Percentiles rank a stretch among this genome's conserved stretches.
phyloP scores from a whole-genome alignment of 176 grass and related monocot species.

The Eleusine coracana region DNA sequence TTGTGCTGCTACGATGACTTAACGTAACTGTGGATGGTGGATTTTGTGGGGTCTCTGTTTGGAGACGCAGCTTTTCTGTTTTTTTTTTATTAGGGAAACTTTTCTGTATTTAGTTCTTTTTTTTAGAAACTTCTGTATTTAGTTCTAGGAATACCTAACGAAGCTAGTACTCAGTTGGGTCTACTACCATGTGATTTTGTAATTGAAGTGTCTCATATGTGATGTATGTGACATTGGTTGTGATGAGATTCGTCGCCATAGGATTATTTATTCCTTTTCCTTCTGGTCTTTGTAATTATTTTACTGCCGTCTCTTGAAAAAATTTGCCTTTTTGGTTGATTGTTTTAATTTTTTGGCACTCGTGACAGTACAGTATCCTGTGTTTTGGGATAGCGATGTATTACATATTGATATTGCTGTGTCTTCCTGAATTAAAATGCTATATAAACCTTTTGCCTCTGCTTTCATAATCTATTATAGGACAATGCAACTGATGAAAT shows the following conservation, averaged over 20 bases:
- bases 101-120: too few species aligned
- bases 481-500: slow-evolving; percentile 49
- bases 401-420: not conserved
- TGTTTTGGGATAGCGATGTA: not conserved
- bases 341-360: not conserved
- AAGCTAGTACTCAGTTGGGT: not conserved
- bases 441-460: not conserved
- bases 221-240: not conserved
- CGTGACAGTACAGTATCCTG: not conserved
- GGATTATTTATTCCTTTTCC: not conserved
- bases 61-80: not conserved
- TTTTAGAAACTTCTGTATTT: not conserved
- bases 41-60: not conserved
- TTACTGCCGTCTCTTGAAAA: not conserved
- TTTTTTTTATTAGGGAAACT: too few species aligned
- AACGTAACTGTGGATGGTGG: slow-evolving; percentile 1
- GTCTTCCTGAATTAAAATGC: not conserved
- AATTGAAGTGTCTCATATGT: not conserved
- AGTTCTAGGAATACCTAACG: not conserved
- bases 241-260: not conserved
- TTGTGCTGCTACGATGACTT: not conserved
- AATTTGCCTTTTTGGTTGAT: not conserved
- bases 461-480: slow-evolving; percentile 2
- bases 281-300: not conserved
- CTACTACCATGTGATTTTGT: not conserved